phyloP scores from a whole-genome alignment of 2,329 filamentous ascomycete species.

The Aotearoamyces nothofagi region DNA sequence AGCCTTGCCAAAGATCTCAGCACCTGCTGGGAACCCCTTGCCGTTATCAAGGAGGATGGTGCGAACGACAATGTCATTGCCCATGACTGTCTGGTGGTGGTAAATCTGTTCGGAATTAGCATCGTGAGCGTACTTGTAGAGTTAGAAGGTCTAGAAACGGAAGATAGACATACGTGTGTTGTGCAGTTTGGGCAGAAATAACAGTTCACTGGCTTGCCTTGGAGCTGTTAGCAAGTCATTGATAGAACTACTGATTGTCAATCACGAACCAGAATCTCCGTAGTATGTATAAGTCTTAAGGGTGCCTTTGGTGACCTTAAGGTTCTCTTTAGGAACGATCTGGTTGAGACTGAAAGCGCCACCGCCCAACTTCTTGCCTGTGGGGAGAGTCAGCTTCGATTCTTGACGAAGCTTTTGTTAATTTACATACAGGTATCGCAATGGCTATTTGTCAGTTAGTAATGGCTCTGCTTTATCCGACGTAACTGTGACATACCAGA shows the following conservation, averaged over 20 bases:
- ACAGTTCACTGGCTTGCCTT: slow-evolving; percentile 37
- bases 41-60: slow-evolving; percentile 31
- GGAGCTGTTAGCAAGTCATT: slow-evolving; percentile 3
- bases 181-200: slow-evolving; percentile 43
- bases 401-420: slow-evolving; percentile 27
- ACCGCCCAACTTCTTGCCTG: slow-evolving; percentile 45
- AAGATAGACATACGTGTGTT: slow-evolving; percentile 30
- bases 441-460: slow-evolving; percentile 24
- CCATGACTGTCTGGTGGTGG: slow-evolving; percentile 37
- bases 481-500: slow-evolving; percentile 14
- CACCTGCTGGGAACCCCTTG: slow-evolving; percentile 30
- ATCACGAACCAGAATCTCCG: slow-evolving; percentile 30
- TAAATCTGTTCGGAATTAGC: slow-evolving; percentile 19
- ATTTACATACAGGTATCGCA: slow-evolving; percentile 32
- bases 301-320: slow-evolving; percentile 35
- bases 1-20: slow-evolving; percentile 39
- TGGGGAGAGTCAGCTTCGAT: slow-evolving; percentile 36
- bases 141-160: too few species aligned
- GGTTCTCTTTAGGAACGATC: slow-evolving; percentile 18
- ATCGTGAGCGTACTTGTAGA: too few species aligned
- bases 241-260: background rate
- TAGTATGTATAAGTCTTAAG: slow-evolving; percentile 37
- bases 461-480: background rate
- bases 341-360: slow-evolving; percentile 46
- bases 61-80: slow-evolving; percentile 33